These are phyloP conservation scores for Scedosporium apiospermum DNA, from an alignment of 2,329 filamentous ascomycete genomes.

Conservation along the genomic window DNA sequence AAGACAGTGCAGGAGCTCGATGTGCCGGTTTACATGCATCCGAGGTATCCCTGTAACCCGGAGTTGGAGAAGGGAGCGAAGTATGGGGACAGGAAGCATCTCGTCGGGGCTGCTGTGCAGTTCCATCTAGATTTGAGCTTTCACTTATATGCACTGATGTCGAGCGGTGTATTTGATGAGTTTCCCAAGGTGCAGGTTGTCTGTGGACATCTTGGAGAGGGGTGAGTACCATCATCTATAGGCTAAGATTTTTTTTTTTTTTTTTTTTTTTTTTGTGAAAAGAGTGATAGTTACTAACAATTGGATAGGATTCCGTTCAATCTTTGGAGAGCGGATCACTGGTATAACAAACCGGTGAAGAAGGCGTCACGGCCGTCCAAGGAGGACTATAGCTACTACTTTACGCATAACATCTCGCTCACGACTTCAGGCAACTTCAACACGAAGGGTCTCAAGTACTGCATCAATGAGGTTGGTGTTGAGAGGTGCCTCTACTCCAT, in stretches of 20 bases:
- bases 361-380: slow-evolving; percentile 24
- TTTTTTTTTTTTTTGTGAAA: neutral
- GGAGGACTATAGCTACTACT: slow-evolving; percentile 29
- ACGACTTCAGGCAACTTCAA: slow-evolving; percentile 31
- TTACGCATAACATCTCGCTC: slow-evolving; percentile 29
- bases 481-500: slow-evolving; percentile 30
- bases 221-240: slow-evolving; percentile 14
- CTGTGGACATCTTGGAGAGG: slow-evolving; percentile 32
- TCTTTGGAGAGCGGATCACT: slow-evolving; percentile 28
- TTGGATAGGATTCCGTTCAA: slow-evolving; percentile 32
- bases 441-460: slow-evolving; percentile 28
- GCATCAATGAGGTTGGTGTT: slow-evolving; percentile 26
- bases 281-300: neutral
- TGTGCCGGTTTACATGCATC: slow-evolving; percentile 25
- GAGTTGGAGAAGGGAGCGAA: slow-evolving; percentile 17
- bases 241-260: neutral
- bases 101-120: slow-evolving; percentile 24
- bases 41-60: slow-evolving; percentile 18
- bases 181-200: slow-evolving; percentile 30
- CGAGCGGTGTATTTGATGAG: slow-evolving; percentile 30
- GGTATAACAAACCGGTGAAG: slow-evolving; percentile 34
- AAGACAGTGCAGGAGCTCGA: slow-evolving; percentile 19
- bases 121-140: slow-evolving; percentile 33
- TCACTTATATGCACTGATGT: slow-evolving; percentile 34
- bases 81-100: slow-evolving; percentile 21